These are phyloP conservation scores for Heliamphora exappendiculata DNA, from an alignment of 148 eudicot species.

Conservation along the genomic window DNA sequence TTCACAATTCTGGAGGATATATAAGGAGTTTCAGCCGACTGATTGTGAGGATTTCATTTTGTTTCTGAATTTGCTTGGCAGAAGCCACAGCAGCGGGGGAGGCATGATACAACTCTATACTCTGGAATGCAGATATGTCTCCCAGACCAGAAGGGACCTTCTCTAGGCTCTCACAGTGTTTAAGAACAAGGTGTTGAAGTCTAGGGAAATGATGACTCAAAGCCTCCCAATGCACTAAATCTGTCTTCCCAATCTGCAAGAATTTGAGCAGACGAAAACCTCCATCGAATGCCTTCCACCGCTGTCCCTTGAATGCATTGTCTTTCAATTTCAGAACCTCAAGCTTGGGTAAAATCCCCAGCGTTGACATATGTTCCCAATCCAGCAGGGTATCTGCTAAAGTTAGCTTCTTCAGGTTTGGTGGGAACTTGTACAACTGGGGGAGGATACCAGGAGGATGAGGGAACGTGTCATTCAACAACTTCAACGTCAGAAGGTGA, in stretches of 20 bases:
- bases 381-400: slow-evolving; percentile 27
- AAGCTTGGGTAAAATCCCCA: slow-evolving; percentile 26
- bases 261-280: slow-evolving; percentile 26
- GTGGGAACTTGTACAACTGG: slow-evolving; percentile 26
- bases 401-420: slow-evolving; percentile 28
- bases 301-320: slow-evolving; percentile 24
- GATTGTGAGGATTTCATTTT: neutral
- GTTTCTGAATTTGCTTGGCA: slow-evolving; percentile 9
- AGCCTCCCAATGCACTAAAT: slow-evolving; percentile 28
- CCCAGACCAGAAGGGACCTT: slow-evolving; percentile 19
- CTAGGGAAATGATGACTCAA: slow-evolving; percentile 29
- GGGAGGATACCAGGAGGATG: slow-evolving; percentile 26
- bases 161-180: slow-evolving; percentile 17
- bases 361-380: slow-evolving; percentile 27
- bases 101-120: slow-evolving; percentile 6
- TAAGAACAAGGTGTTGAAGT: slow-evolving; percentile 23
- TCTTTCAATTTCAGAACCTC: slow-evolving; percentile 33
- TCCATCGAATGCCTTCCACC: slow-evolving; percentile 24
- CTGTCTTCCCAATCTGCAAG: slow-evolving; percentile 20
- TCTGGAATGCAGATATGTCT: neutral
- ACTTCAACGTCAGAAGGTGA: slow-evolving; percentile 16
- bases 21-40: slow-evolving; percentile 10
- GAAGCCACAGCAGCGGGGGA: slow-evolving; percentile 3
- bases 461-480: slow-evolving; percentile 20
- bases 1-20: slow-evolving; percentile 7